phyloP scores from a whole-genome alignment of 768 basidiomycete genomes.

The Boletus reticuloceps region DNA sequence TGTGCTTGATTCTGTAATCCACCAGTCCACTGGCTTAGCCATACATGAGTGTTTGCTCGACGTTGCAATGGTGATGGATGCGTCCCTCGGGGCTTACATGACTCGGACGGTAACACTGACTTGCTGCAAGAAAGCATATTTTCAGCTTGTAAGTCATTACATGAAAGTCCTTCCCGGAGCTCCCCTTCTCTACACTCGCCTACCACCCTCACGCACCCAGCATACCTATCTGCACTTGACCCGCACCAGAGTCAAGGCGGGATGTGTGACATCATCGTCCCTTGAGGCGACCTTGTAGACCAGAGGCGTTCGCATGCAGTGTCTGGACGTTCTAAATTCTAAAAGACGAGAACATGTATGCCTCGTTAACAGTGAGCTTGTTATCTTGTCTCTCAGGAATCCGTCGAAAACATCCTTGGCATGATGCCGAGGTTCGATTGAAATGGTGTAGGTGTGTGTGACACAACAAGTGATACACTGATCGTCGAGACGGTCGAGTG shows the following conservation, averaged over 20 bases:
- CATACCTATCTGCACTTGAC: slow-evolving; percentile 6
- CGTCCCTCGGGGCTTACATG: too few species aligned
- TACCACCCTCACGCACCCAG: not conserved
- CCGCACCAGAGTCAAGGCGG: not conserved
- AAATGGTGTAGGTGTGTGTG: not conserved
- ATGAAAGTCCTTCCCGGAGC: not conserved
- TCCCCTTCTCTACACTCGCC: not conserved
- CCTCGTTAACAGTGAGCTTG: not conserved
- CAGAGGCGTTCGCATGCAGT: not conserved
- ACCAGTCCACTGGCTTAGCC: not conserved
- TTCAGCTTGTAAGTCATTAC: slow-evolving; percentile 15
- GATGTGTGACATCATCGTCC: not conserved
- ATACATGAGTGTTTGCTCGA: not conserved
- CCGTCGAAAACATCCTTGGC: not conserved
- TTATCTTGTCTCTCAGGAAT: not conserved
- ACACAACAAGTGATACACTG: slow-evolving; percentile 7
- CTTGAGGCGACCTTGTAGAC: not conserved
- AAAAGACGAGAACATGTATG: not conserved
- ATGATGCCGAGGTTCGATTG: slow-evolving; percentile 1
- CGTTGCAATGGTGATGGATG: not conserved
- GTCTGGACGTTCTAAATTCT: not conserved
- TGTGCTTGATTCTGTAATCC: slow-evolving; percentile 43
- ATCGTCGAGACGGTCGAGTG: not conserved
- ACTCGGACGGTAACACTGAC: not conserved
- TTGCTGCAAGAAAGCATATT: slow-evolving; percentile 2